Conservation (phyloP, 2,329 filamentous ascomycete species). For the Apiospora hydei region DNA sequence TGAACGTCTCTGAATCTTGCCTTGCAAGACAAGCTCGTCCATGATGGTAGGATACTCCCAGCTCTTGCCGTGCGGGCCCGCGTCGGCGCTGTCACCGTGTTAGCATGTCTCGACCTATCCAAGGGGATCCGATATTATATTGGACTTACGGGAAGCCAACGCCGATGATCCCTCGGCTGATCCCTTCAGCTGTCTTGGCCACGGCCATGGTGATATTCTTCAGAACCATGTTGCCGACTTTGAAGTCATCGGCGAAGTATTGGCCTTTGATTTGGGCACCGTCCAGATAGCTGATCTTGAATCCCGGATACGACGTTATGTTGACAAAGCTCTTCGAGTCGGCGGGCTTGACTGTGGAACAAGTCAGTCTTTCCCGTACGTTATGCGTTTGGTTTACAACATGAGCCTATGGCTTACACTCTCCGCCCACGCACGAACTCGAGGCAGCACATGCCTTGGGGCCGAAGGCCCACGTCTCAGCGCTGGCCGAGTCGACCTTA, state of each 20-base stretch:
- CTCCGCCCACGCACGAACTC: constrained; percentile 15
- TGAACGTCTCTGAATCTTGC: constrained; percentile 23
- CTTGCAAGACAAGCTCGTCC: constrained; percentile 22
- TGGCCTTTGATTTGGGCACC: constrained; percentile 18
- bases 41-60: constrained; percentile 24
- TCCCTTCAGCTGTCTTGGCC: constrained; percentile 28
- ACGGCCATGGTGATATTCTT: constrained; percentile 35
- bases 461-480: constrained; percentile 22
- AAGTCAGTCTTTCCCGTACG: not conserved
- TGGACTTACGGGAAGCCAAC: constrained; percentile 22
- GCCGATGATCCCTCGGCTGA: constrained; percentile 21
- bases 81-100: not conserved
- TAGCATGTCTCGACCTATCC: not conserved
- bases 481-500: constrained; percentile 24
- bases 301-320: constrained; percentile 16
- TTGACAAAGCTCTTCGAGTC: constrained; percentile 14
- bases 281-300: constrained; percentile 21
- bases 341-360: not conserved
- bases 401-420: not conserved
- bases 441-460: not conserved
- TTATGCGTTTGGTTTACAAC: not conserved
- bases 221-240: constrained; percentile 17
- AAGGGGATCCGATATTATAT: not conserved
- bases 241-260: constrained; percentile 23
- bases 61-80: not conserved